Percentiles rank a stretch among this genome's conserved stretches.
phyloP scores from a whole-genome alignment of 371 early-diverging fungal genomes.

The Syncephalastrum racemosum region DNA sequence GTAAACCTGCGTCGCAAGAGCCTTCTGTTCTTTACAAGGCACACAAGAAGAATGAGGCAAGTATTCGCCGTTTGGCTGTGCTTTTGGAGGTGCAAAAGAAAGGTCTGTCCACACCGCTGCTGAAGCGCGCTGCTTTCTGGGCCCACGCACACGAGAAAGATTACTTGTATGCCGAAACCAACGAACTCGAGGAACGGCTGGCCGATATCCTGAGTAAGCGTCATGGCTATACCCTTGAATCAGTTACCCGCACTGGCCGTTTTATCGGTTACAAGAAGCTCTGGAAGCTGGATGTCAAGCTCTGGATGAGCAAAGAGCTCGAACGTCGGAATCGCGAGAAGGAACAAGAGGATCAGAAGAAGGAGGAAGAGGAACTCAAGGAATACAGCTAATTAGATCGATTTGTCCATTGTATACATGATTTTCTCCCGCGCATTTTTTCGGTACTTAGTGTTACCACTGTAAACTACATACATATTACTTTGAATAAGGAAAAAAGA shows the following conservation, averaged over 20 bases:
- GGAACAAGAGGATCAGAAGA: slow-evolving; percentile 18
- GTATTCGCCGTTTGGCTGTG: slow-evolving; percentile 43
- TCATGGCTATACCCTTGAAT: slow-evolving; percentile 39
- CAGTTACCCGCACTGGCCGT: slow-evolving; percentile 26
- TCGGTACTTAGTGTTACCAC: no score
- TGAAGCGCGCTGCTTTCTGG: slow-evolving; percentile 51
- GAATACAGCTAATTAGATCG: slow-evolving; percentile 28
- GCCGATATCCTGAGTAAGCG: slow-evolving; percentile 36
- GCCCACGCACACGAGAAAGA: slow-evolving; percentile 47
- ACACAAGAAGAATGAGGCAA: slow-evolving; percentile 46
- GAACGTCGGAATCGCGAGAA: slow-evolving; percentile 28
- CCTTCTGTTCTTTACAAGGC: slow-evolving; percentile 24
- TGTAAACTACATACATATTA: no score
- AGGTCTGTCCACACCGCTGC: slow-evolving; percentile 44
- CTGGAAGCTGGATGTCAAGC: slow-evolving; percentile 46
- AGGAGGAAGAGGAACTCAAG: slow-evolving; percentile 44
- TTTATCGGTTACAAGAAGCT: slow-evolving; percentile 23
- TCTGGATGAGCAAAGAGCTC: slow-evolving; percentile 44
- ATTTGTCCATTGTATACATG: no score
- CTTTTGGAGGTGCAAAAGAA: slow-evolving; percentile 45
- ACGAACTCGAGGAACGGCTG: slow-evolving; percentile 34
- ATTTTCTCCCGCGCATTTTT: no score
- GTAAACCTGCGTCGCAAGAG: background rate
- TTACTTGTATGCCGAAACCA: slow-evolving; percentile 46
- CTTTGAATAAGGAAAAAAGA: no score